These are phyloP conservation scores for Pythium coloratum DNA, from an alignment of 352 stramenopile species.

Conservation along the genomic window DNA sequence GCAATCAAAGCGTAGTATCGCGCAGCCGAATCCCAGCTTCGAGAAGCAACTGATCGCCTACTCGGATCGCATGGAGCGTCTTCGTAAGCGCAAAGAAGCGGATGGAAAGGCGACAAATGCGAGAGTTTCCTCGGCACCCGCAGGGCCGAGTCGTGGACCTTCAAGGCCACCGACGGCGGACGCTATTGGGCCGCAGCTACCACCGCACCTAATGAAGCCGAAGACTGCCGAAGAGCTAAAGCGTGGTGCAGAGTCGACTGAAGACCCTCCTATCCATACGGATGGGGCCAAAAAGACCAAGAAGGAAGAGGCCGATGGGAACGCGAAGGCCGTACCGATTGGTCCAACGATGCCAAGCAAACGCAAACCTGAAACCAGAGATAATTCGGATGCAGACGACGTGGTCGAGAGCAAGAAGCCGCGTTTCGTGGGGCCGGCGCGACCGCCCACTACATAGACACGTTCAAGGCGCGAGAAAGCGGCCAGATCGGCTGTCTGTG, in stretches of 20 bases:
- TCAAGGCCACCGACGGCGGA: neutral
- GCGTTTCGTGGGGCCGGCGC: neutral
- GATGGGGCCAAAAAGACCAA: neutral
- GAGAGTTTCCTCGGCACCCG: neutral
- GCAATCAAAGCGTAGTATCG: conserved; percentile 48
- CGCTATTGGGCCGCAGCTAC: conserved; percentile 61
- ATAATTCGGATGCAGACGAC: neutral
- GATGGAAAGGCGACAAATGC: neutral
- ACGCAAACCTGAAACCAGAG: neutral
- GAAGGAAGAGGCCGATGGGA: neutral
- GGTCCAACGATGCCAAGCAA: neutral
- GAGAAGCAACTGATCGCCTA: conserved; percentile 61
- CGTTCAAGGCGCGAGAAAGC: neutral
- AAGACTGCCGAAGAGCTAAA: neutral
- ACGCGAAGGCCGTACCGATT: neutral
- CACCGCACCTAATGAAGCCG: conserved; percentile 36
- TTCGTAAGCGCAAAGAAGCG: conserved; percentile 14
- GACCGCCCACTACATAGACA: neutral
- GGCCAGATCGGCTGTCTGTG: too few relatives aligned
- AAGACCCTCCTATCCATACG: neutral
- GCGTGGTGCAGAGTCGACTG: neutral
- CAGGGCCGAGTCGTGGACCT: conserved; percentile 4
- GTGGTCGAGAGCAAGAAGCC: neutral
- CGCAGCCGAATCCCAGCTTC: conserved; percentile 76
- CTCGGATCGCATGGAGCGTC: conserved; percentile 41